Evolutionary conservation across 208 protist genomes (phyloP).

Genomic region (Crithidia bombi): DNA sequence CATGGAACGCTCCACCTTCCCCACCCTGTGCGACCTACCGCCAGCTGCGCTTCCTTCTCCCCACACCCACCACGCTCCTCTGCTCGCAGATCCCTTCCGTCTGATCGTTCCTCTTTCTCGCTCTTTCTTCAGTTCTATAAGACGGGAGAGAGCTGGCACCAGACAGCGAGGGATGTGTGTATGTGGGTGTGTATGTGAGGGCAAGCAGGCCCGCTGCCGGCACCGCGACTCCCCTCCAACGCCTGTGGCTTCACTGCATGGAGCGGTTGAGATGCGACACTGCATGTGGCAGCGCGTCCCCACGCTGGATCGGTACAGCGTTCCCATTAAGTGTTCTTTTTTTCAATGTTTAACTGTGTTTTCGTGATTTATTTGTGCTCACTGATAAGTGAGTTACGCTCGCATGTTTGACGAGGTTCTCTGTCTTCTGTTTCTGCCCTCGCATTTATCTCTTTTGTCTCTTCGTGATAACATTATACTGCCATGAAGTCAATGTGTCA

Average conservation of each 20-base stretch:
- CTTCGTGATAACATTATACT: too few species aligned
- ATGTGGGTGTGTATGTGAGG: neutral
- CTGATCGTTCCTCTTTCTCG: neutral
- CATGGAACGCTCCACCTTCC: neutral
- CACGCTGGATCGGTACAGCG: conserved; percentile 1
- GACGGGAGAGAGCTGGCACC: neutral
- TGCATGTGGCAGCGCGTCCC: neutral
- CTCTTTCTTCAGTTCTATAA: neutral
- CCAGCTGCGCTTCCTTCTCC: neutral
- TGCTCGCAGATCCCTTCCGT: neutral
- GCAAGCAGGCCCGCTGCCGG: conserved; percentile 6
- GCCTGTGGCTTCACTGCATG: neutral
- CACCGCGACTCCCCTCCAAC: conserved; percentile 24
- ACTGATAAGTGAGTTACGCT: too few species aligned
- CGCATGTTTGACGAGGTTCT: too few species aligned
- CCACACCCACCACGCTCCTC: neutral
- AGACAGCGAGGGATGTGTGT: neutral
- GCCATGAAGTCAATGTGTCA: too few species aligned
- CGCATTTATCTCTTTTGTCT: too few species aligned
- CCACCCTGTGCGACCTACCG: conserved; percentile 20
- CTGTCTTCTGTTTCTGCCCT: too few species aligned
- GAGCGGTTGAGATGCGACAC: conserved; percentile 22
- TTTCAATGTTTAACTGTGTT: neutral
- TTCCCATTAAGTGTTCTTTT: neutral
- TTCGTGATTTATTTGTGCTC: too few species aligned